Conservation (phyloP, 257 asterid species). For the Plantago major region DNA sequence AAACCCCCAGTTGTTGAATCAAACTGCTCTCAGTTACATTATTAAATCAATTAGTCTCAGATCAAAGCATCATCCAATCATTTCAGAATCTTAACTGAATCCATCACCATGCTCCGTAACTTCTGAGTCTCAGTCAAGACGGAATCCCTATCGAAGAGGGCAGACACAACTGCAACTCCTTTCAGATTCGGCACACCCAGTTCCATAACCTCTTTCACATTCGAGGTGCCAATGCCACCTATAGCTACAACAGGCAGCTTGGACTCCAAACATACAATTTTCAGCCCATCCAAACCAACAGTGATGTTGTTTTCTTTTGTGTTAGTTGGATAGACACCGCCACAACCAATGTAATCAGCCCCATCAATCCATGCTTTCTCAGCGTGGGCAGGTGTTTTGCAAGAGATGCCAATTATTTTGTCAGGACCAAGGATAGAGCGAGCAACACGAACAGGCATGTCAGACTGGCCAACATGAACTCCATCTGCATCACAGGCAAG, state of each 20-base stretch:
- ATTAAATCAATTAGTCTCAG: background rate
- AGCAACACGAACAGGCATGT: constrained; percentile 69
- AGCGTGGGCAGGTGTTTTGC: constrained; percentile 89
- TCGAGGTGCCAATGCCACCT: constrained; percentile 78
- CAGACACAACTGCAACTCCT: constrained; percentile 94
- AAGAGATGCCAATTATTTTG: constrained; percentile 81
- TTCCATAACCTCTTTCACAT: constrained; percentile 56
- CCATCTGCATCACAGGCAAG: constrained; percentile 94
- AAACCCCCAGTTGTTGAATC: background rate
- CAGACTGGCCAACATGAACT: constrained; percentile 89
- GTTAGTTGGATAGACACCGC: constrained; percentile 84
- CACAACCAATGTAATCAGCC: constrained; percentile 93
- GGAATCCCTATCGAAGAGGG: constrained; percentile 79
- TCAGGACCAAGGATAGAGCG: constrained; percentile 83
- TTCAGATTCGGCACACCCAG: constrained; percentile 47
- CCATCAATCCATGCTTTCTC: constrained; percentile 73
- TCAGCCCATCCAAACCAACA: constrained; percentile 74
- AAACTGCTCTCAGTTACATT: background rate
- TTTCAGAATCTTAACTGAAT: constrained; percentile 20
- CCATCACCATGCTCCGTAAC: constrained; percentile 36
- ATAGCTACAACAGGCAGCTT: constrained; percentile 91
- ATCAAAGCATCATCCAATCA: background rate
- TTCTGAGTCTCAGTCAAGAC: constrained; percentile 44
- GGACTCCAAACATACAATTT: constrained; percentile 54
- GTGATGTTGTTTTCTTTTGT: constrained; percentile 71